A percentile compares a stretch with the other conserved stretches of the same genome.
These are phyloP conservation scores for Didymella segeticola DNA, from an alignment of 2,329 filamentous ascomycete genomes.

Conservation along the genomic window DNA sequence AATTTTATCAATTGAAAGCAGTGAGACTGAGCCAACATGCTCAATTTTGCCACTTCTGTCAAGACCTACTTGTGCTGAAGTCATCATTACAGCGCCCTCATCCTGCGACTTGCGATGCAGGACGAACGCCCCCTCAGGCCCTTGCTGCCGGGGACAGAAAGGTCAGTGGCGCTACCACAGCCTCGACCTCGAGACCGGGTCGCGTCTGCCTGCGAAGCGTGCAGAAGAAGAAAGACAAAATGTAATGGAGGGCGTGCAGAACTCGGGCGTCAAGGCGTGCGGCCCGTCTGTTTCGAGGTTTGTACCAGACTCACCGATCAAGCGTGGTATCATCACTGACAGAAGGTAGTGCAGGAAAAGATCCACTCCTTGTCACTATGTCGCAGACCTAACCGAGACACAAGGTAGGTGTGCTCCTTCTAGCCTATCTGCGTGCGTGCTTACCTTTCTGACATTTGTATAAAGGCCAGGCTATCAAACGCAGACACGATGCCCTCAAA, in stretches of 20 bases:
- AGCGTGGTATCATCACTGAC: neutral
- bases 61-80: neutral
- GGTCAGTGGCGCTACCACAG: constrained; percentile 5
- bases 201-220: constrained; percentile 7
- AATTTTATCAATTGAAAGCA: neutral
- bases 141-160: neutral
- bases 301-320: neutral
- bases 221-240: constrained; percentile 8
- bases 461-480: constrained; percentile 22
- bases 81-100: neutral
- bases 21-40: neutral
- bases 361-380: constrained; percentile 7
- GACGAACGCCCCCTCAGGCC: constrained; percentile 4
- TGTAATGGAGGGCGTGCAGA: constrained; percentile 5
- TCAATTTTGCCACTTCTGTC: neutral
- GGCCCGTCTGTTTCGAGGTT: constrained; percentile 8
- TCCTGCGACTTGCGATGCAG: neutral
- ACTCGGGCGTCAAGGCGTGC: neutral
- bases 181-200: constrained; percentile 4
- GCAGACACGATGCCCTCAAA: constrained; percentile 19
- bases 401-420: constrained; percentile 2
- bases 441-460: constrained; percentile 1
- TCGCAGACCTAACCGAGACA: constrained; percentile 8
- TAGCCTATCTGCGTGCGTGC: neutral
- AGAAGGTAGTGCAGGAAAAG: constrained; percentile 6